Base-by-base conservation (phyloP, 2,329 filamentous ascomycete species). In the Sporothrix globosa region DNA sequence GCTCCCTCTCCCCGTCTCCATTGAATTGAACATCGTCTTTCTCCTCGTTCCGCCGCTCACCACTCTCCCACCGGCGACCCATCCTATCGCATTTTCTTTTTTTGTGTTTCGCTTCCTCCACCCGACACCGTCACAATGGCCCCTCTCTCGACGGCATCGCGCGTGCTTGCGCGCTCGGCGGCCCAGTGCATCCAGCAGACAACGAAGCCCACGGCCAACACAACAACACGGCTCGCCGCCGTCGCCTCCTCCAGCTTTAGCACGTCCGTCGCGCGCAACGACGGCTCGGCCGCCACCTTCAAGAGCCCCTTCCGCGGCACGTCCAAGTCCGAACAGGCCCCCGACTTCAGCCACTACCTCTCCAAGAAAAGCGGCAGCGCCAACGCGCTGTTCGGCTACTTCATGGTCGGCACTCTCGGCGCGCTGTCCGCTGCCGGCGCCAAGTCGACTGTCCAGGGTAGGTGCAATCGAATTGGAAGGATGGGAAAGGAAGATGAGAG, bases 391-490 rank as follows among this genome's bases (percentile, higher is more conserved):
- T 96, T 97, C 82, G 90, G 90, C 78, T 99, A 99, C 88, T 98
- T 99, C 84, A 97, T 98, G 92, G 96, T 97, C 75, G 96, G 96
- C 78, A 90, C 92, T 70, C 91, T 99, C 87, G 96, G 96, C 80
- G 91, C 96, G 78, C 87, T 98, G 80, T 90, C 91, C 75, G 95
- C 95, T 71, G 91, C 96, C 76, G 95, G 95, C 79, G 96, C 95
- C 80, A 99, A 99, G 91, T 93, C 92, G 77, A 98, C 96, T 75
- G 93, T 99, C 76, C 93, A 97, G 87, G 95, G 96, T 99, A 88
- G 80, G 91, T 70, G 17, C 48, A 50, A n/a, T 30, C 39, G 5
- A 52, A 24, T 53, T 6, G 53, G 24, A n/a, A 41, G 34, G 14
- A 19, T 10, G 39, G 6, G 41, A 24, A 11, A 46, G 19, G 17